Base-by-base conservation (phyloP, 2,329 filamentous ascomycete species). In the Cryphonectria nitschkei region DNA sequence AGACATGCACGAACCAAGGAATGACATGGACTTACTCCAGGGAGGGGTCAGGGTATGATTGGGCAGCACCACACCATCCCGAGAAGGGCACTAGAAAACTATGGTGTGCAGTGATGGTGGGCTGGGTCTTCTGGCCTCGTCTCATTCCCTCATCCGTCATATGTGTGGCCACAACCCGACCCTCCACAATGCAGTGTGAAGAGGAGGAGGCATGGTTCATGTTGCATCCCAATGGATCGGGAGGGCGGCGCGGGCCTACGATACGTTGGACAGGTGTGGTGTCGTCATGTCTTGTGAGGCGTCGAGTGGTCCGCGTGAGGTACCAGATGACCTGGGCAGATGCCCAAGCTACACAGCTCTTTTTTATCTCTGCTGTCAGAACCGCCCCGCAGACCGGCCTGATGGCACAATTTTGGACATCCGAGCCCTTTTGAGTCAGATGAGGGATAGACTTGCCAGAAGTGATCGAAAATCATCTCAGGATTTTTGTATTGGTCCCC, bases 201-300 rank as follows among this genome's bases (percentile, higher is more conserved):
- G 46, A 50, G 2, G 9, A n/a, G 50, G 32, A 61, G 16, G 64
- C 65, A 46, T 61, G 65, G 67, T 37, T 71, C 66, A 62, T 50
- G 69, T 71, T 58, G 34, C 54, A 58, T 58, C 54, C 46, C 54
- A 34, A 29, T 65, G 69, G 46, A 66, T 66, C 60, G 70, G 70
- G 68, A 72, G 70, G 70, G 68, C 60, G 52, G 70, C 65, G 65
- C 65, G 64, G 70, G 61, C 68, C 52, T 72, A 52, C 37, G 50
- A 68, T 70, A 68, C 68, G 70, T 70, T 34, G 50, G 68, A 37
- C 50, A 39, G 58, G 16, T 61, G 58, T 4, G 34, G 32, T 61
- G 43, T 52, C 52, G n/a, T 26, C 29, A 19, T 58, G 65, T 58
- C 37, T 52, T 70, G 52, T 43, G 32, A 50, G 67, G 19, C 58